Conservation (phyloP, 371 early-diverging fungal species). For the Rhizopus microsporus region DNA sequence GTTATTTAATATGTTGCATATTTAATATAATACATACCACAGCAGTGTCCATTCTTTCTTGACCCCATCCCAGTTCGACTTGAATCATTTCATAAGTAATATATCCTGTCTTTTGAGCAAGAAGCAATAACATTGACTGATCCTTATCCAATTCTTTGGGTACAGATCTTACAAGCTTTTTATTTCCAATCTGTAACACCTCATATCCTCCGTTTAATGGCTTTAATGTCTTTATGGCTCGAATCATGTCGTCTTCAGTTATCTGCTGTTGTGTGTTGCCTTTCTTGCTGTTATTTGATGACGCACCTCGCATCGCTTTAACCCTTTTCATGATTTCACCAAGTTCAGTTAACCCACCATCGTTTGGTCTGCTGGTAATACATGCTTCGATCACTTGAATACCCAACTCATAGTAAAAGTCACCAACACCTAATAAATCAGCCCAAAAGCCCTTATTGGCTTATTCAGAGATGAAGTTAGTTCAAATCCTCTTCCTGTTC, state of each 20-base stretch:
- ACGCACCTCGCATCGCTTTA: slow-evolving; percentile 60
- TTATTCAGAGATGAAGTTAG: slow-evolving; percentile 24
- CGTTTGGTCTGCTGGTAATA: slow-evolving; percentile 75
- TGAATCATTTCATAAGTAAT: slow-evolving; percentile 58
- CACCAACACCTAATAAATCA: slow-evolving; percentile 92
- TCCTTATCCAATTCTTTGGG: slow-evolving; percentile 90
- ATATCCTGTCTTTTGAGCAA: slow-evolving; percentile 77
- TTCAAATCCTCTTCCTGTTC: not conserved
- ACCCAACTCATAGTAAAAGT: slow-evolving; percentile 95
- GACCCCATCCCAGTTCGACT: slow-evolving; percentile 61
- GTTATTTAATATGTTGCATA: slow-evolving; percentile 4
- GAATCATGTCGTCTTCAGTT: slow-evolving; percentile 75
- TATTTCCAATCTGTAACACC: slow-evolving; percentile 73
- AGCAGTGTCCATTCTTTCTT: slow-evolving; percentile 54
- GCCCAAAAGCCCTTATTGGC: slow-evolving; percentile 96
- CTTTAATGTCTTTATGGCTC: slow-evolving; percentile 81
- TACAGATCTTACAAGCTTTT: slow-evolving; percentile 85
- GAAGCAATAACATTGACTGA: slow-evolving; percentile 62
- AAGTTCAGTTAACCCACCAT: slow-evolving; percentile 91
- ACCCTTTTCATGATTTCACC: slow-evolving; percentile 73
- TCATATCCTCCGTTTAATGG: slow-evolving; percentile 88
- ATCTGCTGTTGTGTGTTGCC: slow-evolving; percentile 28
- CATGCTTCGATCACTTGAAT: slow-evolving; percentile 92
- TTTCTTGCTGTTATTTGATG: slow-evolving; percentile 31
- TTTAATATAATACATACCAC: slow-evolving; percentile 15